These are phyloP conservation scores for Kwoniella heveanensis DNA, from an alignment of 768 basidiomycete species.

Conservation along the genomic window DNA sequence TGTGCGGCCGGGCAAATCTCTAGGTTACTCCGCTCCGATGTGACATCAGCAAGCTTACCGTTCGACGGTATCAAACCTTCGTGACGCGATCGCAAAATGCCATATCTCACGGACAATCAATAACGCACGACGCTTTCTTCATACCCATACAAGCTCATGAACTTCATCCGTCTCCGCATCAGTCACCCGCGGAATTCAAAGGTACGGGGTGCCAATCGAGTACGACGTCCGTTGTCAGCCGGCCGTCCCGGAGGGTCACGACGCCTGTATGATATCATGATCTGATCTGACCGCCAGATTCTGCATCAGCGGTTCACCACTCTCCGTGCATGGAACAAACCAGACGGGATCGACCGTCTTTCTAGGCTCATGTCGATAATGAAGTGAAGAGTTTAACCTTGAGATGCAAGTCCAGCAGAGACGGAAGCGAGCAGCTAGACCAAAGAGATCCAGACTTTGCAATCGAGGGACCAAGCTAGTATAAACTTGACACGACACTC, in stretches of 20 bases:
- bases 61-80: no score
- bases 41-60: no score
- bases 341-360: no score
- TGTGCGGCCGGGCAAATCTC: no score
- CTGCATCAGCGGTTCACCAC: no score
- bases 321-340: no score
- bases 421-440: background rate
- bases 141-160: background rate
- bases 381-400: background rate
- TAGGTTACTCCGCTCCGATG: no score
- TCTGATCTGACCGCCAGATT: no score
- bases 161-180: background rate
- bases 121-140: background rate
- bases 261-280: background rate
- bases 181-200: background rate
- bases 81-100: background rate
- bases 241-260: background rate
- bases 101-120: background rate
- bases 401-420: background rate
- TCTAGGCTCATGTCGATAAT: no score
- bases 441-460: background rate
- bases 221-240: background rate
- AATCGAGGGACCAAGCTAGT: no score
- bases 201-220: background rate
- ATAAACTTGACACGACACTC: no score